These are phyloP conservation scores for Eucalyptus sideroxylon DNA, from an alignment of 345 rosid species.

Conservation along the genomic window DNA sequence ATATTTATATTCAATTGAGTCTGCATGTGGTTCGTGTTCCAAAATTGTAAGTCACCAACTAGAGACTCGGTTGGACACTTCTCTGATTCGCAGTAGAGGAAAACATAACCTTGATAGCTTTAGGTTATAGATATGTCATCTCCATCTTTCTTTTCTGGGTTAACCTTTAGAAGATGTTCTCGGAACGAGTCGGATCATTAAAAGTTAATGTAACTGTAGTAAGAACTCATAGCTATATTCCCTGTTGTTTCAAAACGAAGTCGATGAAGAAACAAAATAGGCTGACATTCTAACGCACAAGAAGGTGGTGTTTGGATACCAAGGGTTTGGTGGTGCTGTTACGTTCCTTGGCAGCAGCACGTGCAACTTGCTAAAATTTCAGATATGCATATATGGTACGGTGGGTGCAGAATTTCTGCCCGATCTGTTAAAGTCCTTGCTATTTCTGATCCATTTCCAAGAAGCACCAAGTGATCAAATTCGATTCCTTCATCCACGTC, in stretches of 20 bases:
- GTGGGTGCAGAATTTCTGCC: background rate
- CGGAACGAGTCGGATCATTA: background rate
- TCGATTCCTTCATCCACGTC: constrained; percentile 30
- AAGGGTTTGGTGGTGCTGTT: background rate
- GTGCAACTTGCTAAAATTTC: background rate
- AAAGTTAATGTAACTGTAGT: background rate
- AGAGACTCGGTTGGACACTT: background rate
- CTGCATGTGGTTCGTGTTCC: background rate
- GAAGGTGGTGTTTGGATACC: background rate
- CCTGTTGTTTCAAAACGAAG: background rate
- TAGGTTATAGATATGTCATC: background rate
- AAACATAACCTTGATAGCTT: background rate
- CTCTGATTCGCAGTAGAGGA: background rate
- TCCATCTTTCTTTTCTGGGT: background rate
- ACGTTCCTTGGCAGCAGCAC: constrained; percentile 8
- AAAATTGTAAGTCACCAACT: background rate
- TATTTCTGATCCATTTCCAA: constrained; percentile 67
- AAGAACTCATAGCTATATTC: background rate
- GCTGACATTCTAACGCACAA: background rate
- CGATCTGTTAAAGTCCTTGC: constrained; percentile 33
- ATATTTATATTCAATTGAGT: background rate
- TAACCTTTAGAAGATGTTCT: background rate
- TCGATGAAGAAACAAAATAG: background rate
- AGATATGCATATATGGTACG: background rate
- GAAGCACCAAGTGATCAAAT: constrained; percentile 84